Evolutionary conservation across 2,329 filamentous ascomycete species (phyloP), one percentile per base, ranked within the genome.

Genomic region (Truncatella angustata): DNA sequence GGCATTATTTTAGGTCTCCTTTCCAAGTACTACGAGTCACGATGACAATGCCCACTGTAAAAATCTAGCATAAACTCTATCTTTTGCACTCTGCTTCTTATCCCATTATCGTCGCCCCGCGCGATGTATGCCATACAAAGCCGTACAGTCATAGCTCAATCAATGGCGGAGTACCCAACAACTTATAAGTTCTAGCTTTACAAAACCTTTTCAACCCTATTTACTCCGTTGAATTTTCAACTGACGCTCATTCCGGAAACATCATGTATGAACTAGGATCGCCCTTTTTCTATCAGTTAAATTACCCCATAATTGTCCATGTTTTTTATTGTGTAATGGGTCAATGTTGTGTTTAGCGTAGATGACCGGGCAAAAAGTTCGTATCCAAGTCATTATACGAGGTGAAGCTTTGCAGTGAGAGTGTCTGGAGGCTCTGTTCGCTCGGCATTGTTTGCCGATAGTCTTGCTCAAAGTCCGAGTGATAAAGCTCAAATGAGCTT

Each of bases 381-480:
- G 62, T 58, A 42, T 77, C 74, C 46, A 75, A 71, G 39, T 75
- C 73, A 66, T 63, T 67, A 58, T 74, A 76, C 4, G 66, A 63
- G 3, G 72, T 66, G 52, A 81, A 76, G 65, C 79, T 82, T 57
- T 77, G 75, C 0, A 79, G 79, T 11, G 79, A 82, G 58, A 82
- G 69, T 20, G 78, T 78, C 60, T 78, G 67, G 46, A 72, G 60
- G 54, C 70, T 74, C 52, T 66, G 65, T 53, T 61, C 63, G 54
- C 73, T 72, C 59, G 79, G 74, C 24, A 77, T 71, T 12, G 68
- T 72, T 50, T 71, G 74, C 53, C 79, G 70, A 65, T 82, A 82
- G 63, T 82, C 78, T 56, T 74, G 68, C 56, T 83, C 80, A 48
- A 79, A 72, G 49, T 83, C 78, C 40, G 77, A 80, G 57, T 80